A percentile compares a stretch with the other conserved stretches of the same genome.
Evolutionary conservation across 1,284 basidiomycete species (phyloP).

Genomic region (Papiliotrema fonsecae): DNA sequence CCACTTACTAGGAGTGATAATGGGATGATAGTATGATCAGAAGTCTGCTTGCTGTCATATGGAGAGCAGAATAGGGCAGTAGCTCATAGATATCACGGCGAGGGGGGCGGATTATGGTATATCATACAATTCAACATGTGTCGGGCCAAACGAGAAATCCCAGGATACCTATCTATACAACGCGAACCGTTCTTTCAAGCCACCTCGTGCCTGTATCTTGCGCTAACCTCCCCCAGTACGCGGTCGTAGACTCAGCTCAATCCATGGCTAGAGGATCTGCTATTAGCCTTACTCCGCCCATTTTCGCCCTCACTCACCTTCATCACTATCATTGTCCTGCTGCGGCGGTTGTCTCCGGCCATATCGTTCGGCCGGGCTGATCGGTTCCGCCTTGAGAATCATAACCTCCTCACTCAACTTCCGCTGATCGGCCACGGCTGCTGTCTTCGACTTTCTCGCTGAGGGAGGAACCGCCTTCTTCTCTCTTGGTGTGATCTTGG

Average conservation of each 20-base stretch:
- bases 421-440: neutral
- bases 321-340: conserved; percentile 10
- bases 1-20: no score
- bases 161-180: no score
- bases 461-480: neutral
- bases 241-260: neutral
- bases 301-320: conserved; percentile 11
- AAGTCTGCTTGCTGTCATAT: no score
- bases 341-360: neutral
- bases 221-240: no score
- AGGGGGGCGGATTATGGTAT: no score
- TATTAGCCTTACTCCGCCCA: neutral
- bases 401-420: conserved; percentile 2
- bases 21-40: no score
- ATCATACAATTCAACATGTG: no score
- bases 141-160: no score
- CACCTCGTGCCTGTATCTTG: no score
- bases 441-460: neutral
- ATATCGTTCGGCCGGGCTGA: conserved; percentile 5
- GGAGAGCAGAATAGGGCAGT: neutral
- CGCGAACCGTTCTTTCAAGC: no score
- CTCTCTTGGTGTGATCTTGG: neutral
- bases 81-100: no score
- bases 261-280: conserved; percentile 13
- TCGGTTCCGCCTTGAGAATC: conserved; percentile 14